These are phyloP conservation scores for Coemansia sp. DNA, from an alignment of 192 early-diverging fungal species.

Conservation along the genomic window DNA sequence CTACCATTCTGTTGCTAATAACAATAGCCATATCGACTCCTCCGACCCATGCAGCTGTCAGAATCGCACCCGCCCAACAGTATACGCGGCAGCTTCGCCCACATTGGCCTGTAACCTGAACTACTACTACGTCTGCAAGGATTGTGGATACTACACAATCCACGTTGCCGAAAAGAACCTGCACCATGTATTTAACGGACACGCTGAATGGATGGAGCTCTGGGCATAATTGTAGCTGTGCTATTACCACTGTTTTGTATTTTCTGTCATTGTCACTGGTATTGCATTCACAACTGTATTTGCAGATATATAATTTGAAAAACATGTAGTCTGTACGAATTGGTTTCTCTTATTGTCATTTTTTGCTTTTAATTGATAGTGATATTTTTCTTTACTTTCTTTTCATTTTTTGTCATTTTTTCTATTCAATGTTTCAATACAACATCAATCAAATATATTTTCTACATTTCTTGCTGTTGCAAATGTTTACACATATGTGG, in stretches of 20 bases:
- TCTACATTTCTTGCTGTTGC: no score
- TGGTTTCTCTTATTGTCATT: no score
- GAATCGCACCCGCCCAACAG: neutral
- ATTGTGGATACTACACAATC: conserved; percentile 39
- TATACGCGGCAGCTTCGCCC: neutral
- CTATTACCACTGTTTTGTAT: no score
- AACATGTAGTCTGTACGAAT: no score
- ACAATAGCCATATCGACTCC: neutral
- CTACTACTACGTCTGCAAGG: conserved; percentile 50
- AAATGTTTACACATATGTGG: no score
- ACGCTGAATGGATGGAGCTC: conserved; percentile 42
- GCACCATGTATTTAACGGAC: conserved; percentile 40
- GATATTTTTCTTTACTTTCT: conserved; percentile 4
- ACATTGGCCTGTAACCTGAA: conserved; percentile 26
- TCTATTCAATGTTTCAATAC: neutral
- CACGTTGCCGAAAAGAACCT: conserved; percentile 46
- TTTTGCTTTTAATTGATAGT: neutral
- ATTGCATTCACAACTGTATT: neutral
- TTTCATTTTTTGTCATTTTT: conserved; percentile 3
- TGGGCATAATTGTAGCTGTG: conserved; percentile 12
- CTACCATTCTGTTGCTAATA: neutral
- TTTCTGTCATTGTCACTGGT: neutral
- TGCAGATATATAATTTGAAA: no score
- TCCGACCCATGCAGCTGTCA: neutral
- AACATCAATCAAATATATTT: neutral